Base-by-base conservation (phyloP, 305 asterid genomes). In the Rubia tinctorum region DNA sequence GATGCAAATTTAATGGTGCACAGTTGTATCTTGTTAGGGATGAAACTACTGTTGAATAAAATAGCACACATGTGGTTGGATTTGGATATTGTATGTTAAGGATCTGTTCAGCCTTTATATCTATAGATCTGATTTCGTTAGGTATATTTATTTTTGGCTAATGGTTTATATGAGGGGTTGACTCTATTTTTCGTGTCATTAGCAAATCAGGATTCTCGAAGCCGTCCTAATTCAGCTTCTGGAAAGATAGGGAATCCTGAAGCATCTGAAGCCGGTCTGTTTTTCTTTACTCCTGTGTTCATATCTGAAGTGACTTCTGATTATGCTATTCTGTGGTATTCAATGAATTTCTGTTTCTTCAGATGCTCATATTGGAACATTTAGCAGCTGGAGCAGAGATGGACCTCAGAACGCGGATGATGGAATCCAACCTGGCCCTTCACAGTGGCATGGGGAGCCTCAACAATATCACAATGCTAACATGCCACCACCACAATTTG, bases 371-470 rank as follows among this genome's bases (percentile, higher is more conserved):
- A 76, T 47, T 76, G 96, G 86, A 83, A 67, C 84, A 71, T 87
- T 82, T 69, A 82, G 82, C 75, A 71, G 84, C 55, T 86, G 91
- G 97, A 93, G 83, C 73, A 85, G 86, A 58, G 95, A 88, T 66
- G 86, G 82, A 70, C 69, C 91, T 68, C 88, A 66, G 69, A 73
- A 73, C 79, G 76, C 82, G 27, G 96, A 86, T 77, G 94, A 91
- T 79, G 88, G 87, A 64, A 70, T 74, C 69, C 89, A 67, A 55
- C 93, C 83, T 66, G 80, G 81, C 82, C 75, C 81, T 84, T 88
- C 86, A 79, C 88, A 84, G 77, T 89, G 99, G 97, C 96, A 85
- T 65, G 92, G 88, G 81, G 97, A 90, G 74, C 84, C 90, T 66
- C 97, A 81, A 62, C 95, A 84, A 47, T 87, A 84, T 84, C 83